Base-by-base conservation (phyloP, 2,329 filamentous ascomycete species). In the Pseudogymnoascus verrucosus region DNA sequence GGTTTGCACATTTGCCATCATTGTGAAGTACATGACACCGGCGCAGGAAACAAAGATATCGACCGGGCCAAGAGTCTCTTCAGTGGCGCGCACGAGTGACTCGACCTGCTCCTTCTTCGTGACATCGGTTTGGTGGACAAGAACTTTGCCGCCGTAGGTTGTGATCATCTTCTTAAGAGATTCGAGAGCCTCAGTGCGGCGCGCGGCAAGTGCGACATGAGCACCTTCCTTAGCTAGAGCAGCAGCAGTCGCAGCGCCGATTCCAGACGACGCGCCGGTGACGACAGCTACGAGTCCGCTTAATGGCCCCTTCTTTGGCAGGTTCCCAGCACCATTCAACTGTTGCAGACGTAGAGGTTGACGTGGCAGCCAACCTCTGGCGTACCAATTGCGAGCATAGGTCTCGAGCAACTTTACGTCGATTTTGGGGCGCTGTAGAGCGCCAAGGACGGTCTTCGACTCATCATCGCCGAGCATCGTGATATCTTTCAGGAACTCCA, bases 21-120 rank as follows among this genome's bases (percentile, higher is more conserved):
- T 87, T 63, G 90, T 93, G 76, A 87, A 93, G 78, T 93, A 93
- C 90, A 93, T 93, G 72, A 93, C 90, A 37, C 90, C 90, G 0
- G 90, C 90, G 71, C 89, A 91, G 42, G 86, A 86, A 60, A 93
- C 84, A n/a, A 93, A 82, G 61, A 93, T 89, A 72, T 93, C 90
- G 51, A 93, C 79, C 0, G 87, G 84, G 0, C 89, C 90, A 0
- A 93, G 84, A 68, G 86, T 78, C 54, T 83, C 79, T 26, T 78
- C 78, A 1, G 88, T 80, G 0, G 82, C 78, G 2, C 76, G 74
- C 65, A 93, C 78, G 3, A 93, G 84, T 0, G 81, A 80, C 68
- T 89, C 84, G 4, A 92, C 88, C 69, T 92, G 82, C 4, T 76
- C 74, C 65, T 79, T 82, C 69, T 85, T 79, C 0, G 89, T 91